A percentile compares a stretch with the other conserved stretches of the same genome.
Evolutionary conservation across 2,329 filamentous ascomycete species (phyloP).

Genomic region (Trichoderma breve): DNA sequence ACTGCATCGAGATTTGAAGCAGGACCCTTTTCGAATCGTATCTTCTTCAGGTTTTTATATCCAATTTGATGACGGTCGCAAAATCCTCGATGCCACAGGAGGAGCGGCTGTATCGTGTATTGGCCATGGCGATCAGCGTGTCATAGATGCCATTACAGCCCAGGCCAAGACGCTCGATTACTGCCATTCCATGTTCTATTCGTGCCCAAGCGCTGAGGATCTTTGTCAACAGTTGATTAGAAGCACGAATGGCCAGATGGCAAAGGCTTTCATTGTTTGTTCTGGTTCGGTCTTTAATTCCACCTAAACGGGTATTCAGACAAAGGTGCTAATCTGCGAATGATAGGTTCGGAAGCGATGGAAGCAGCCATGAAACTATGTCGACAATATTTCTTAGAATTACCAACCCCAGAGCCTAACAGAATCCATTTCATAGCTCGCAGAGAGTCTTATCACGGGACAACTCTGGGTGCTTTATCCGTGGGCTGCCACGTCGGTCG

Average conservation of each 20-base stretch:
- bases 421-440: background rate
- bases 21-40: background rate
- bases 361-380: background rate
- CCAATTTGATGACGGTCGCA: background rate
- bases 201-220: background rate
- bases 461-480: background rate
- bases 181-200: background rate
- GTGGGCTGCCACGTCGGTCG: background rate
- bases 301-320: background rate
- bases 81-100: background rate
- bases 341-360: background rate
- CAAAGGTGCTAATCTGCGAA: background rate
- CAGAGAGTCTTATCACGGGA: background rate
- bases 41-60: background rate
- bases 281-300: background rate
- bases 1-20: background rate
- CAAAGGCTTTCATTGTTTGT: background rate
- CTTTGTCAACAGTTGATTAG: background rate
- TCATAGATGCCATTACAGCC: background rate
- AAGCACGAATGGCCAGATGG: background rate
- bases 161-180: background rate
- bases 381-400: background rate
- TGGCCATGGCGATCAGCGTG: background rate
- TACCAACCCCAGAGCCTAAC: background rate
- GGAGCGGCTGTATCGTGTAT: background rate